Conservation (phyloP, 2,329 filamentous ascomycete species). For the Fusarium foetens region DNA sequence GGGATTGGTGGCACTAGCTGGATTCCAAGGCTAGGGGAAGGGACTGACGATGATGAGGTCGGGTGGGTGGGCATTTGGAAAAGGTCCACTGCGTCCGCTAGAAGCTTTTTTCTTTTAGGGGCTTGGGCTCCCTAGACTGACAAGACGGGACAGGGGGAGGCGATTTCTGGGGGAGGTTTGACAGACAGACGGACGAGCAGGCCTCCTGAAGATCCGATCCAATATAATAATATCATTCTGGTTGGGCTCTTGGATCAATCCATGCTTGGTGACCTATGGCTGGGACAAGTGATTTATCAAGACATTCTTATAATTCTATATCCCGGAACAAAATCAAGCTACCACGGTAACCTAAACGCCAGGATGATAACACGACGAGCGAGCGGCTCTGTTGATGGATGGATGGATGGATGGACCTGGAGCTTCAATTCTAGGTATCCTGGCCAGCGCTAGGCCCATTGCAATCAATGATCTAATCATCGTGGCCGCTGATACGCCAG, state of each 20-base stretch:
- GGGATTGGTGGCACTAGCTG: conserved; percentile 36
- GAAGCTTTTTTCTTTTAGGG: conserved; percentile 37
- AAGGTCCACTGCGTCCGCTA: conserved; percentile 27
- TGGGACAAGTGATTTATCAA: conserved; percentile 10
- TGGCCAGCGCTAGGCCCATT: conserved; percentile 30
- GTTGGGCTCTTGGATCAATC: background rate
- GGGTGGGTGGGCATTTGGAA: conserved; percentile 1
- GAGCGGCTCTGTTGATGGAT: background rate
- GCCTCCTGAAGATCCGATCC: conserved; percentile 6
- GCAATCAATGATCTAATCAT: conserved; percentile 30
- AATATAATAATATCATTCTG: background rate
- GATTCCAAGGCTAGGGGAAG: conserved; percentile 11
- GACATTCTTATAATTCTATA: background rate
- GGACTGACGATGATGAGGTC: conserved; percentile 19
- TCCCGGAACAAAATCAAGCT: conserved; percentile 4
- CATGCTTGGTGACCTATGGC: background rate
- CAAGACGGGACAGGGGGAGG: conserved; percentile 27
- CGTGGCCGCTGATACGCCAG: conserved; percentile 29
- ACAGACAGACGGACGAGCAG: background rate
- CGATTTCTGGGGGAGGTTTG: conserved; percentile 7
- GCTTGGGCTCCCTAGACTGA: conserved; percentile 17
- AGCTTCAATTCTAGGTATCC: conserved; percentile 9
- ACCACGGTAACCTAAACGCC: conserved; percentile 22
- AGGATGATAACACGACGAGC: background rate
- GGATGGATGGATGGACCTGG: background rate